Evolutionary conservation across 306 rosid genomes (phyloP), one percentile per base, ranked within the genome.

Genomic region (Casuarina cunninghamiana): DNA sequence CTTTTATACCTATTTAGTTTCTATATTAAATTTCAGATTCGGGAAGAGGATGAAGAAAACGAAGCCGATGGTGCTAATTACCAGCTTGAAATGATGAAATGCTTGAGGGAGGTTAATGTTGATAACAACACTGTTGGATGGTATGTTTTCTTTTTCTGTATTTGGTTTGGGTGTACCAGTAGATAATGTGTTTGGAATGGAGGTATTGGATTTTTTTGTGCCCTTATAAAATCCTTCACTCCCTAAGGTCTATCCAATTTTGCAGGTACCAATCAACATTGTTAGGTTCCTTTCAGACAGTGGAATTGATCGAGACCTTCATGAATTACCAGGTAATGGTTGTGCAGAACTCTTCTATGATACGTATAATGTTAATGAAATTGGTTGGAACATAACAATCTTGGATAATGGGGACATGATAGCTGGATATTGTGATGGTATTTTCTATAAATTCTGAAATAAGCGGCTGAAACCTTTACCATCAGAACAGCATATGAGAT

Each of bases 71-170:
- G 99, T 73, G 99, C 99, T 58, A 95, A 89, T 88, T 95, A 95
- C 85, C 99, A 95, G 89, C 97, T 95, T 32, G 99, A 95, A 79
- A 92, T 95, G 99, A 95, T 95, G 99, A 95, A 97, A 79, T 95
- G 99, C 84, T 78, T 95, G 93, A 89, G 99, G 82, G 97, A 95
- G 86, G 99, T 95, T 75, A 95, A 95, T 73, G 99, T 95, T 83
- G 99, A 95, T 86, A 95, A 95, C 54, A 95, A 95, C 72, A 95
- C 99, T 0, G 97, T 93, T 80, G 99, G 99, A 81, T 95, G 99
- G 99, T 93, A 86, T 21, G 90, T 71, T 68, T 49, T 66, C 15
- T 12, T 41, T 39, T 17, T 4, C 32, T 11, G 5, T 19, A 10
- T 6, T 6, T 6, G 12, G 35, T 62, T 8, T 37, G 44, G 11